These are phyloP conservation scores for Heterobasidion annosum DNA, from an alignment of 1,284 basidiomycete species.

Conservation along the genomic window DNA sequence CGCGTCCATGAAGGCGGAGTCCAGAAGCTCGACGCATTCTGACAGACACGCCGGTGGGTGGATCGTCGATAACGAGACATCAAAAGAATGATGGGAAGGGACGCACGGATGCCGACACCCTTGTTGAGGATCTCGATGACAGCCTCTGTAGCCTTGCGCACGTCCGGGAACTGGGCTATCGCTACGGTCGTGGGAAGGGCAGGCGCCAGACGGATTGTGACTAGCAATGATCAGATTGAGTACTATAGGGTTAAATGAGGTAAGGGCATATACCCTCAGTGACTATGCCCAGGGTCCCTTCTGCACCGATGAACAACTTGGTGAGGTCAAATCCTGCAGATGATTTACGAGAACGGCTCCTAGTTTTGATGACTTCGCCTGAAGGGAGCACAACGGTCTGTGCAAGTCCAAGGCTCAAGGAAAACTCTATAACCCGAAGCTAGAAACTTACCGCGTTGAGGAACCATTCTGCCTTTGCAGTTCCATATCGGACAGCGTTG, in stretches of 20 bases:
- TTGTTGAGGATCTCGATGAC: slow-evolving; percentile 69
- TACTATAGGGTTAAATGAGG: no score
- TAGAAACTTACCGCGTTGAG: slow-evolving; percentile 52
- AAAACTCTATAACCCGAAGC: background rate
- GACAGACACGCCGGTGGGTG: background rate
- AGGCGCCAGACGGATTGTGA: slow-evolving; percentile 73
- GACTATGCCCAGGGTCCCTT: slow-evolving; percentile 90
- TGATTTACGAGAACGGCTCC: slow-evolving; percentile 79
- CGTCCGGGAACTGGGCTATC: slow-evolving; percentile 59
- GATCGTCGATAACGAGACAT: background rate
- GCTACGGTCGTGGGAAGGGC: slow-evolving; percentile 71
- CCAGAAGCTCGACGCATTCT: slow-evolving; percentile 73
- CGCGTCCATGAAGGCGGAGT: slow-evolving; percentile 61
- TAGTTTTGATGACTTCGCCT: slow-evolving; percentile 91
- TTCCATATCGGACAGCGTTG: slow-evolving; percentile 63
- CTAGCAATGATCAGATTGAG: background rate
- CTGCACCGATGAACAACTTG: slow-evolving; percentile 90
- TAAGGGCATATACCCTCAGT: slow-evolving; percentile 57
- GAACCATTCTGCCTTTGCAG: slow-evolving; percentile 40
- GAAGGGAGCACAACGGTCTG: slow-evolving; percentile 85
- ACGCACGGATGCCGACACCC: slow-evolving; percentile 34
- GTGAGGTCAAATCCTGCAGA: slow-evolving; percentile 89
- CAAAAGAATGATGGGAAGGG: background rate
- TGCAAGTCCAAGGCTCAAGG: background rate
- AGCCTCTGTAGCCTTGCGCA: slow-evolving; percentile 61